These are phyloP conservation scores for Nakazawaea populi DNA, from an alignment of 805 yeast species.

Conservation along the genomic window DNA sequence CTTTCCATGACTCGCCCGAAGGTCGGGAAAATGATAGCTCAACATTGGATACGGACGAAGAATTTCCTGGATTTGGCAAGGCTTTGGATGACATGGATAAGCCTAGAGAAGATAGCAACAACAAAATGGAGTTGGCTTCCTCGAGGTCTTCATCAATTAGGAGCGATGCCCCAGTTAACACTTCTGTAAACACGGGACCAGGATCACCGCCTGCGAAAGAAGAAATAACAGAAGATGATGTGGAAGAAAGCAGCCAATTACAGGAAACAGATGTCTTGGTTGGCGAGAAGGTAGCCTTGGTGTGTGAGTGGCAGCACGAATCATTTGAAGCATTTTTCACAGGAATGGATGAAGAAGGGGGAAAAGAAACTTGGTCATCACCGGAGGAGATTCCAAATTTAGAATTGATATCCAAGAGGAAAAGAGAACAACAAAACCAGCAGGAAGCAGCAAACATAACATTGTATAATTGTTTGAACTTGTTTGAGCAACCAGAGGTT, in stretches of 20 bases:
- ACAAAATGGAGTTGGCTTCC: background rate
- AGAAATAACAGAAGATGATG: background rate
- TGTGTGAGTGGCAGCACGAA: conserved; percentile 63
- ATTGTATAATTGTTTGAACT: conserved; percentile 65
- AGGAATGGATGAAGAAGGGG: conserved; percentile 37
- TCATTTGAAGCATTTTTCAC: conserved; percentile 47
- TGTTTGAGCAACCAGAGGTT: conserved; percentile 78
- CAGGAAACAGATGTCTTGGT: conserved; percentile 17
- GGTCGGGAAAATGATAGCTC: background rate
- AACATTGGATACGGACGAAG: background rate
- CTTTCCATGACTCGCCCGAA: background rate
- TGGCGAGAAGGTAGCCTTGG: conserved; percentile 32
- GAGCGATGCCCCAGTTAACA: background rate
- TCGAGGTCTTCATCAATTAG: background rate
- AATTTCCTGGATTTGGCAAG: conserved; percentile 4
- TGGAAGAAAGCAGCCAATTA: conserved; percentile 10
- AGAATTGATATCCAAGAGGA: conserved; percentile 45
- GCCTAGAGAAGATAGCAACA: conserved; percentile 3
- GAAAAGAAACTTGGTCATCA: conserved; percentile 49
- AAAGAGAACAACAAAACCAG: conserved; percentile 20
- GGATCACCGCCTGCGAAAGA: background rate
- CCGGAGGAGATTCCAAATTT: conserved; percentile 46
- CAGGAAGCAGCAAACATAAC: conserved; percentile 36
- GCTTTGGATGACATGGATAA: background rate
- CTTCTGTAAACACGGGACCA: background rate